These are phyloP conservation scores for Thermomucor indicae-seudaticae DNA, from an alignment of 371 early-diverging fungal species.

Conservation along the genomic window DNA sequence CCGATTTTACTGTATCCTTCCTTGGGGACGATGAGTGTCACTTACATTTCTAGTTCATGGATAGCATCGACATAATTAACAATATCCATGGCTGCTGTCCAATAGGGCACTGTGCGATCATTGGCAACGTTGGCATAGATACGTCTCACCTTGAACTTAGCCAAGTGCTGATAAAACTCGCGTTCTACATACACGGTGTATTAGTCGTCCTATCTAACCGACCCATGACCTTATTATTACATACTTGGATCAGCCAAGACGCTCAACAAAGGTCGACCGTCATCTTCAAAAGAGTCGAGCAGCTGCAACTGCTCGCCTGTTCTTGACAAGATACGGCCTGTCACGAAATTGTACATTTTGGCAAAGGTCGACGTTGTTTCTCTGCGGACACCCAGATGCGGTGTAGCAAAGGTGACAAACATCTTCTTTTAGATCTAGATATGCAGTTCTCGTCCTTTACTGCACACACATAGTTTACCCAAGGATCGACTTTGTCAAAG, in stretches of 20 bases:
- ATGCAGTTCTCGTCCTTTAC: too few species aligned
- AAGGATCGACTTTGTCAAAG: slow-evolving; percentile 49
- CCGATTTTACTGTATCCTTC: neutral
- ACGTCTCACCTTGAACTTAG: slow-evolving; percentile 43
- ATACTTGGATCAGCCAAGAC: slow-evolving; percentile 62
- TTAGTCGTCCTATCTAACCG: neutral
- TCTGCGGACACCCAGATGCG: slow-evolving; percentile 67
- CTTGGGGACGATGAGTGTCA: too few species aligned
- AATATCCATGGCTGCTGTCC: slow-evolving; percentile 58
- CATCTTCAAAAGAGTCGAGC: slow-evolving; percentile 34
- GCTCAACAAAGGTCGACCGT: slow-evolving; percentile 46
- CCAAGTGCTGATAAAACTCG: slow-evolving; percentile 49
- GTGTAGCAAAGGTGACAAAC: slow-evolving; percentile 74
- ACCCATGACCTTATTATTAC: slow-evolving; percentile 3
- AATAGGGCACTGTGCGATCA: slow-evolving; percentile 69
- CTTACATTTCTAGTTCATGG: slow-evolving; percentile 45
- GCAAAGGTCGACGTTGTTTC: slow-evolving; percentile 23
- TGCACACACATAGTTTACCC: slow-evolving; percentile 37
- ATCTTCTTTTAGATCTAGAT: slow-evolving; percentile 25
- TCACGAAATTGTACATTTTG: slow-evolving; percentile 47
- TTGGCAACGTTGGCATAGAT: slow-evolving; percentile 66
- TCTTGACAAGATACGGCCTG: slow-evolving; percentile 46
- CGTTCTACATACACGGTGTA: slow-evolving; percentile 8
- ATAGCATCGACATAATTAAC: slow-evolving; percentile 46
- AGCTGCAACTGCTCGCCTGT: slow-evolving; percentile 61